Base-by-base conservation (phyloP, 495 filamentous ascomycete genomes). In the Articulospora tetracladia region DNA sequence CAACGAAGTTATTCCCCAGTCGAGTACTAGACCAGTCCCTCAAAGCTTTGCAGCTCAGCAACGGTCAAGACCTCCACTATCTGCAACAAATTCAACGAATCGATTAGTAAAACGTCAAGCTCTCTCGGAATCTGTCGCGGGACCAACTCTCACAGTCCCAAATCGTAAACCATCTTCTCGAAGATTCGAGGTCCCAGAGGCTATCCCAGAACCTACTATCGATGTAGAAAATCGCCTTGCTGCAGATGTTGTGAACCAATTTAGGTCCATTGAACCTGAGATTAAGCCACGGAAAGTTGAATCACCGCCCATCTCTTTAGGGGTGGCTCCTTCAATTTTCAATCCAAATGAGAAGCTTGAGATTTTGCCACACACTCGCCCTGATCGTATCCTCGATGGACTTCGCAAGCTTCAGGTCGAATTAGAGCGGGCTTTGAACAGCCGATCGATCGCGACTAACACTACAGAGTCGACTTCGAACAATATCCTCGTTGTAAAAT, bases 401-500 rank as follows among this genome's bases (percentile, higher is more conserved):
- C 71, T 84, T 7, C 71, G 70, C 28, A 72, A 67, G 46, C 68
- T 86, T 22, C 79, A 84, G 58, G 66, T 60, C 1, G 79, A 85
- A 60, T 65, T 86, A 28, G 79, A 83, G 50, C 70, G 79, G n/a
- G 80, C 81, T n/a, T 70, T 84, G 3, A 82, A 83, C 51, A 69
- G 77, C 34, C 75, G 79, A 26, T 77, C 79, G 10, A 80, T 77
- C 72, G 70, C 81, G 22, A 60, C 79, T 3, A 73, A 74, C 1
- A 55, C 74, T 10, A 74, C 76, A 62, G 68, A 73, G 2, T 73
- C 76, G 24, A 39, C 49, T 28, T 60, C 76, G 0, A 70, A 71
- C 19, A 78, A 79, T 6, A 76, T 78, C 28, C 77, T 86, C 27
- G 89, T 96, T 23, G 86, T 92, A 23, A 94, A 93, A 69, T 96